Percentiles rank a stretch among this genome's conserved stretches.
These are phyloP conservation scores for Kazachstania viticola DNA, from an alignment of 805 yeast species.

Conservation along the genomic window DNA sequence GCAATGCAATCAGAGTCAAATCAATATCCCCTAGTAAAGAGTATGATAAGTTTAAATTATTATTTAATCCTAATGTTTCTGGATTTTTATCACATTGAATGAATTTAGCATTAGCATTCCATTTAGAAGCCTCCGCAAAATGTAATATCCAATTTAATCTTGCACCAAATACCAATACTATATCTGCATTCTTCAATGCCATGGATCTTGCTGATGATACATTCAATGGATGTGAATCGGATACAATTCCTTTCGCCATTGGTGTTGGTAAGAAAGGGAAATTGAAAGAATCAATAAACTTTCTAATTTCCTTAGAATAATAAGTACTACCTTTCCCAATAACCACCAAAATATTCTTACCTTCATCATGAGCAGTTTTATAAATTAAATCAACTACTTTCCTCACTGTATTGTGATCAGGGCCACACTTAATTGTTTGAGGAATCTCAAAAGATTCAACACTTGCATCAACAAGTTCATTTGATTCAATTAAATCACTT, in stretches of 20 bases:
- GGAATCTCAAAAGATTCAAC: conserved; percentile 2
- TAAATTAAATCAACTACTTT: conserved; percentile 26
- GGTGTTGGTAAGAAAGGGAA: conserved; percentile 62
- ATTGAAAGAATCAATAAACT: conserved; percentile 31
- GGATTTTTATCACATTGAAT: conserved; percentile 46
- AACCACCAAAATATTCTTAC: conserved; percentile 40
- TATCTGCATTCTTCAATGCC: conserved; percentile 47
- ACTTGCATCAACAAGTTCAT: conserved; percentile 2
- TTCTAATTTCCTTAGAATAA: conserved; percentile 29
- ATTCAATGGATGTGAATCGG: conserved; percentile 37
- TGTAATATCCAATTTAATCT: conserved; percentile 67
- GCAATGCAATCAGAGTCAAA: conserved; percentile 30
- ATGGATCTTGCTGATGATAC: conserved; percentile 53
- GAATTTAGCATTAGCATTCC: conserved; percentile 33
- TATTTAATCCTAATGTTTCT: conserved; percentile 42
- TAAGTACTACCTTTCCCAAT: conserved; percentile 60
- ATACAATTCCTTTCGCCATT: conserved; percentile 65
- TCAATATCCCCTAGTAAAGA: conserved; percentile 49
- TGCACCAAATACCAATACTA: conserved; percentile 51
- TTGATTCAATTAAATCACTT: conserved; percentile 39
- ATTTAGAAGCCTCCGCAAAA: conserved; percentile 49
- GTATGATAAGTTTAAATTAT: conserved; percentile 22
- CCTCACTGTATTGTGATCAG: conserved; percentile 9
- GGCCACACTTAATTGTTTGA: conserved; percentile 5
- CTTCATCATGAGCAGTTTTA: conserved; percentile 20